A percentile compares a stretch with the other conserved stretches of the same genome.
Conservation (phyloP, 192 early-diverging fungal species). For the Funneliformis mosseae region DNA sequence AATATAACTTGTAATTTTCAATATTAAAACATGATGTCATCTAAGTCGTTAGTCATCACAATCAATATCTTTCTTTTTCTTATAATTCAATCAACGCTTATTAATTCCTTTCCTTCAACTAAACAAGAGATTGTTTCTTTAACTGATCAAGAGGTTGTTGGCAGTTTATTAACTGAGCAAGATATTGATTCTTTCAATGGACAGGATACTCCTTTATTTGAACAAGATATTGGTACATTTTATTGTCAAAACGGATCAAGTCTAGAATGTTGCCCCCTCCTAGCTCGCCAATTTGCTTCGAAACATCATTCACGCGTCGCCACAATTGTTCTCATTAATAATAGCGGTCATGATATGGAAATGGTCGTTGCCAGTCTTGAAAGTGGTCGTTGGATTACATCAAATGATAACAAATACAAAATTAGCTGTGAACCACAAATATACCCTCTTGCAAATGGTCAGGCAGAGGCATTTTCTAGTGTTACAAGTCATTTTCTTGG, state of each 20-base stretch:
- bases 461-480: constrained; percentile 16
- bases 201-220: too few relatives aligned
- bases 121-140: too few relatives aligned
- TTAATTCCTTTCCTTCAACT: too few relatives aligned
- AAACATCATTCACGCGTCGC: neutral
- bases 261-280: neutral
- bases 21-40: too few relatives aligned
- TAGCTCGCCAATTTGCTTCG: neutral
- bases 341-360: neutral
- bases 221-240: neutral
- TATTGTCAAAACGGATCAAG: neutral
- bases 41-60: too few relatives aligned
- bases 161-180: too few relatives aligned
- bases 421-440: neutral
- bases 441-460: neutral
- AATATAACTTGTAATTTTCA: too few relatives aligned
- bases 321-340: constrained; percentile 6
- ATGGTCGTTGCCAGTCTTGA: neutral
- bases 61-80: too few relatives aligned
- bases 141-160: too few relatives aligned
- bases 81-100: too few relatives aligned
- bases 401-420: neutral
- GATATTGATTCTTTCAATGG: too few relatives aligned
- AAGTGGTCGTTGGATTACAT: constrained; percentile 20
- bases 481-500: constrained; percentile 26